Base-by-base conservation (phyloP, 371 early-diverging fungal species). In the Phascolomyces articulosus region DNA sequence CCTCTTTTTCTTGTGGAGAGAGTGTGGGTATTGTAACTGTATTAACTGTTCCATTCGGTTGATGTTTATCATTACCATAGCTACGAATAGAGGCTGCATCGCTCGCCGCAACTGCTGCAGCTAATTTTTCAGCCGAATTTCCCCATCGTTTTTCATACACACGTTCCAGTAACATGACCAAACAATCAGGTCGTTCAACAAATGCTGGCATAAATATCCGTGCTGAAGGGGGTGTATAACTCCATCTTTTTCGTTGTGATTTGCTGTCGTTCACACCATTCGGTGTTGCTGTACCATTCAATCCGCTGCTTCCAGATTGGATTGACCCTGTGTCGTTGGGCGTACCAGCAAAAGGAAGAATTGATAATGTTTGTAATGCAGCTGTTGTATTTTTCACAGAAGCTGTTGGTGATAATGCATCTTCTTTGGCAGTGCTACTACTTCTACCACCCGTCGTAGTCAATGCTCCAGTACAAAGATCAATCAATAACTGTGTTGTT, bases 401-500 rank as follows among this genome's bases (percentile, higher is more conserved):
- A 10, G 78, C 71, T 2, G 79, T 73, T n/a, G 78, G 78, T 0
- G 73, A 67, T 15, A 54, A 38, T 34, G 67, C 64, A 34, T 58
- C 16, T 18, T 40, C 3, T 62, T 49, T 10, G 23, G 15, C 6
- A 16, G 7, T n/a, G n/a, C 40, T 9, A 70, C 40, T 2, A 60
- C 41, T 23, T 57, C 47, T 53, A 1, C 60, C 48, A 10, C 66
- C 63, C 10, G 73, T 60, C 4, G 58, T 61, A 3, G 67, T 61
- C 10, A 87, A 64, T 0, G 73, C 67, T 4, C 87, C 88, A 0
- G 87, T 88, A 73, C 91, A 96, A 20, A 88, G 74, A 57, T 88
- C 87, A 27, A 95, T 85, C 29, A 96, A 75, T 16, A 96, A 78
- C 58, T 91, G 84, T 0, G 94, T 94, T 47, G 95, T 95, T 54